Percentiles rank a stretch among this genome's conserved stretches.
Conservation (phyloP, 192 early-diverging fungal genomes). For the Chytriomyces confervae region DNA sequence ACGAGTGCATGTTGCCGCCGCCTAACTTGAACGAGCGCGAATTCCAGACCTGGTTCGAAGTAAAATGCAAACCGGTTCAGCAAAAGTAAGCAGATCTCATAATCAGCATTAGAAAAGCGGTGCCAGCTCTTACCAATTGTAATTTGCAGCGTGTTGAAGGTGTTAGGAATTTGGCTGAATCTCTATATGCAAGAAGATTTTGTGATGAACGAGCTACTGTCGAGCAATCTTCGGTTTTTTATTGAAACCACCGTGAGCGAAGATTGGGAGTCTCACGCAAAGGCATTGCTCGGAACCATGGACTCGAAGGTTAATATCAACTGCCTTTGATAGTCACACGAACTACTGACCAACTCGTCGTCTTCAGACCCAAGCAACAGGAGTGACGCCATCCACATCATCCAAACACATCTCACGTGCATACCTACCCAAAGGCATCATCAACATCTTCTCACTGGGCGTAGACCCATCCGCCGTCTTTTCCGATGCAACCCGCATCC, state of each 20-base stretch:
- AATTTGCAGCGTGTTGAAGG: slow-evolving; percentile 43
- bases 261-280: slow-evolving; percentile 47
- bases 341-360: too few relatives aligned
- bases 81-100: slow-evolving; percentile 35
- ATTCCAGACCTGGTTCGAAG: slow-evolving; percentile 51
- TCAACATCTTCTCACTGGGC: slow-evolving; percentile 21
- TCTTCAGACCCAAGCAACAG: too few relatives aligned
- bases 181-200: slow-evolving; percentile 63
- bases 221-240: slow-evolving; percentile 57
- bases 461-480: slow-evolving; percentile 42
- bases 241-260: slow-evolving; percentile 40
- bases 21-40: slow-evolving; percentile 45
- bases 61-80: slow-evolving; percentile 53
- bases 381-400: too few relatives aligned
- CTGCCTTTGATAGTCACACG: too few relatives aligned
- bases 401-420: background rate
- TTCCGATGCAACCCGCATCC: slow-evolving; percentile 30
- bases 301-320: slow-evolving; percentile 9
- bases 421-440: slow-evolving; percentile 8
- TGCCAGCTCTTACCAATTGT: background rate
- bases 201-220: slow-evolving; percentile 42
- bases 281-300: slow-evolving; percentile 39
- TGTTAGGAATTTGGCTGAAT: slow-evolving; percentile 51
- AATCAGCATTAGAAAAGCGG: background rate
- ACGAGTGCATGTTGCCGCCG: slow-evolving; percentile 50